Base-by-base conservation (phyloP, 768 basidiomycete species). In the Mrakia hoshinonis region DNA sequence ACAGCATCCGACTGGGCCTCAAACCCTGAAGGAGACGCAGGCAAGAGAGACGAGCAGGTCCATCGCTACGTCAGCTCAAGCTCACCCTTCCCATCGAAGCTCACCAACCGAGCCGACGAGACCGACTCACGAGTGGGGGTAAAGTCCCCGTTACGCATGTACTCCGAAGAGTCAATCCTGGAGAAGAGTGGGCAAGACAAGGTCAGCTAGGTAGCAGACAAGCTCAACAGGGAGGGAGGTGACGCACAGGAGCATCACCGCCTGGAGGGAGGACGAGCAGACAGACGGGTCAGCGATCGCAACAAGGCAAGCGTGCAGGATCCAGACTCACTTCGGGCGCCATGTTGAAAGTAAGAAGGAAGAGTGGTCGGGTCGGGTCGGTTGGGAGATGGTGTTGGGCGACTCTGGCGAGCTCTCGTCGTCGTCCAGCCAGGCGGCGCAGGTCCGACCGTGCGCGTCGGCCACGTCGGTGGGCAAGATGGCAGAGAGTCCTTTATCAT, bases 111-210 rank as follows among this genome's bases (percentile, higher is more conserved):
- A 26, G 63, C 24, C 7, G 22, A n/a, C 36, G 7, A 52, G 49
- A 26, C 6, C 31, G 20, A 61, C 61, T 34, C 31, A 73, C 60
- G 49, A 24, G 67, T 72, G 0, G 64, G 58, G 31, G 48, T 52
- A 34, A 72, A 64, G 43, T 68, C 92, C 13, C 92, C 92, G 78
- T 96, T 95, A 70, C 93, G 87, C 89, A 96, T 96, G 81, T 89
- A 94, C 81, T 94, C 92, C 2, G 92, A 96, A 79, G 97, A 97
- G 85, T 99, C 96, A 73, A 98, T 87, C 18, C 80, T 81, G 75
- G 6, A 38, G 4, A 6, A 34, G 58, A n/a, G 39, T 9, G 15
- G 38, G 18, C 29, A 2, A 60, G 68, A 49, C 46, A 18, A 47
- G 54, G 39, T 20, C 12, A 61, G 24, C n/a, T 2, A 55, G 55